Percentiles rank a stretch among this genome's conserved stretches.
Conservation (phyloP, 2,329 filamentous ascomycete species). For the Lachnellula occidentalis region DNA sequence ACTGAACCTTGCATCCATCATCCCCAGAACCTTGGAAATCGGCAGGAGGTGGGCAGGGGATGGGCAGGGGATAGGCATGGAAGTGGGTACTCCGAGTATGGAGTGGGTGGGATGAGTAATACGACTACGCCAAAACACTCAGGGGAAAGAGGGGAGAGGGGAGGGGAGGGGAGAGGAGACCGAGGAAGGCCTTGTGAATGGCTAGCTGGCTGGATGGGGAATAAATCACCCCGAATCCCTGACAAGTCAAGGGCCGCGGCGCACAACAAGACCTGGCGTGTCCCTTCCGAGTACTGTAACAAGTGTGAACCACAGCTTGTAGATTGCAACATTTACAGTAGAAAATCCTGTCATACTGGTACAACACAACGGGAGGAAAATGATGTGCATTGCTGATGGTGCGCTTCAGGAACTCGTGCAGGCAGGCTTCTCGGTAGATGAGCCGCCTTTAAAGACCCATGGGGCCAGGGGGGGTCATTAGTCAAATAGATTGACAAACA, state of each 20-base stretch:
- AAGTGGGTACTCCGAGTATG: not conserved
- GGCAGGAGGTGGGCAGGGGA: constrained; percentile 11
- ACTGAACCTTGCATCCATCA: constrained; percentile 15
- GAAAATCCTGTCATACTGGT: constrained; percentile 18
- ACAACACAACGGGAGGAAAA: constrained; percentile 8
- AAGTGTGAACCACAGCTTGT: constrained; percentile 9
- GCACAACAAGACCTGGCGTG: not conserved
- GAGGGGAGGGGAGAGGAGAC: not conserved
- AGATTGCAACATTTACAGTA: constrained; percentile 15
- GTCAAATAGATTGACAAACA: constrained; percentile 27
- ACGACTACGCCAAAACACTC: not conserved
- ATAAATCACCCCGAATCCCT: constrained; percentile 10
- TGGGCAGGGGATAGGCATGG: not conserved
- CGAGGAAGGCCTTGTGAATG: not conserved
- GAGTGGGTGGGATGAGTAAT: too few species aligned
- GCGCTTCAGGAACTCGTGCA: constrained; percentile 14
- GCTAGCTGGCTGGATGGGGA: constrained; percentile 1
- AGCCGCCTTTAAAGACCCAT: constrained; percentile 17
- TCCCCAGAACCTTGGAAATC: constrained; percentile 8
- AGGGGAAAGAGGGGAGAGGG: not conserved
- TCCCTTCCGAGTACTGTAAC: not conserved
- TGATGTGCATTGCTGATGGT: constrained; percentile 24
- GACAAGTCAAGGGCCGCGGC: constrained; percentile 1
- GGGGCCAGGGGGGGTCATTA: constrained; percentile 10
- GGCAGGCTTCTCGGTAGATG: constrained; percentile 24